phyloP scores from a whole-genome alignment of 352 stramenopile genomes.

The Pseudoperonospora humuli region DNA sequence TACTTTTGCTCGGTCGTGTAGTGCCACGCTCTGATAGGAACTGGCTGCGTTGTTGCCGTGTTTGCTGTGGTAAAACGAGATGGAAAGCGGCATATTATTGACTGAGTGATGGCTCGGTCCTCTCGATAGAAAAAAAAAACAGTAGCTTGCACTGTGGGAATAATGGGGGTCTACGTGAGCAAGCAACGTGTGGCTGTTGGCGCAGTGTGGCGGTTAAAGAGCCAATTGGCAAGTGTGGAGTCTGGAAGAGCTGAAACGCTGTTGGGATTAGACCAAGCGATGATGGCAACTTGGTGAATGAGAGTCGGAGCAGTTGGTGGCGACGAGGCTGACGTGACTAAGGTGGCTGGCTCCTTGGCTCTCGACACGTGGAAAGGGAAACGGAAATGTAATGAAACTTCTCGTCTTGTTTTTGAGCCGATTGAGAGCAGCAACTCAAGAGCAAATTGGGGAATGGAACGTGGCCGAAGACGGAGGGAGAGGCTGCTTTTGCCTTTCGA shows the following conservation, averaged over 20 bases:
- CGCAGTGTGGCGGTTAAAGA: constrained; percentile 11
- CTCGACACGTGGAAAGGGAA: constrained; percentile 1
- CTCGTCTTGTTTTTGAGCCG: not conserved
- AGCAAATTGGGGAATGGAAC: constrained; percentile 21
- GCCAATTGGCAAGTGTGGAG: constrained; percentile 22
- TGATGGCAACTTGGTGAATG: constrained; percentile 8
- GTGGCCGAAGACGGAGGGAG: constrained; percentile 1
- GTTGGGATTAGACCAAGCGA: constrained; percentile 26
- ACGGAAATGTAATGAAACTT: constrained; percentile 9
- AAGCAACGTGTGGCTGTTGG: constrained; percentile 9
- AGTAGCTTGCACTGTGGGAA: constrained; percentile 9
- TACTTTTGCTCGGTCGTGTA: constrained; percentile 29
- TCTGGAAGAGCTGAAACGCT: constrained; percentile 8
- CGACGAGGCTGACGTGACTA: constrained; percentile 6
- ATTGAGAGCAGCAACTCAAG: constrained; percentile 6
- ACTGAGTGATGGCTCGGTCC: not conserved
- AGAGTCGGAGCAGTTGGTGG: constrained; percentile 27
- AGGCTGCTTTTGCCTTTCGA: constrained; percentile 1
- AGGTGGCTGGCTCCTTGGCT: constrained; percentile 6
- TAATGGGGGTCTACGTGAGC: not conserved
- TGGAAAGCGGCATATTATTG: constrained; percentile 33
- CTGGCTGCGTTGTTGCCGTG: constrained; percentile 10
- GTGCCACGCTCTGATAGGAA: constrained; percentile 29
- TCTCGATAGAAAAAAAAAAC: too few species aligned
- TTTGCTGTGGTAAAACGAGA: constrained; percentile 40